phyloP scores from a whole-genome alignment of 495 filamentous ascomycete genomes.

The Peziza echinospora region DNA sequence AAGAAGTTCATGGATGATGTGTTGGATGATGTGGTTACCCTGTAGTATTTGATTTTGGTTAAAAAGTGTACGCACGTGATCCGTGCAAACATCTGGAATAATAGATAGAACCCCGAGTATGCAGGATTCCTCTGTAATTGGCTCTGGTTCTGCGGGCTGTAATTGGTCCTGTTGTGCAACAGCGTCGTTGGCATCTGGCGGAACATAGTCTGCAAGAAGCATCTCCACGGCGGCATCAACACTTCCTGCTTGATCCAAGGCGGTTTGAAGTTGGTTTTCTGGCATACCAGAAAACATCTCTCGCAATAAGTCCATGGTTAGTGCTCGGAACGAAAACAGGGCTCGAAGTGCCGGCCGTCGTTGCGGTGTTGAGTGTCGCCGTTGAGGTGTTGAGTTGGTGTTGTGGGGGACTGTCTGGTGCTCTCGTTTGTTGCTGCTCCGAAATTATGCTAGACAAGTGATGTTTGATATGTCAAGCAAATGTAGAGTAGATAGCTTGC shows the following conservation, averaged over 20 bases:
- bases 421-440: too few species aligned
- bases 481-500: too few species aligned
- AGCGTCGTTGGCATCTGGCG: neutral
- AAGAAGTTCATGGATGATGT: constrained; percentile 24
- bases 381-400: too few species aligned
- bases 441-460: too few species aligned
- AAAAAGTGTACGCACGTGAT: constrained; percentile 25
- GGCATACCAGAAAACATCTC: neutral
- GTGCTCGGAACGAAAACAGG: too few species aligned
- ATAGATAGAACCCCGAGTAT: constrained; percentile 23
- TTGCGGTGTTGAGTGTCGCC: too few species aligned
- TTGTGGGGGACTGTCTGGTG: too few species aligned
- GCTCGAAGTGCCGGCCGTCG: too few species aligned
- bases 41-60: constrained; percentile 11
- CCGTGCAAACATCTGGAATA: constrained; percentile 30
- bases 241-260: neutral
- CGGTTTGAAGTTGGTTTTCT: neutral
- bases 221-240: neutral
- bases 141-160: neutral
- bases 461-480: too few species aligned
- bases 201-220: neutral
- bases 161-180: too few species aligned
- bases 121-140: constrained; percentile 7
- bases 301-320: neutral
- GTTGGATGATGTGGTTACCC: constrained; percentile 21